Base-by-base conservation (phyloP, 805 yeast species). In the Phaffomyces opuntiae region DNA sequence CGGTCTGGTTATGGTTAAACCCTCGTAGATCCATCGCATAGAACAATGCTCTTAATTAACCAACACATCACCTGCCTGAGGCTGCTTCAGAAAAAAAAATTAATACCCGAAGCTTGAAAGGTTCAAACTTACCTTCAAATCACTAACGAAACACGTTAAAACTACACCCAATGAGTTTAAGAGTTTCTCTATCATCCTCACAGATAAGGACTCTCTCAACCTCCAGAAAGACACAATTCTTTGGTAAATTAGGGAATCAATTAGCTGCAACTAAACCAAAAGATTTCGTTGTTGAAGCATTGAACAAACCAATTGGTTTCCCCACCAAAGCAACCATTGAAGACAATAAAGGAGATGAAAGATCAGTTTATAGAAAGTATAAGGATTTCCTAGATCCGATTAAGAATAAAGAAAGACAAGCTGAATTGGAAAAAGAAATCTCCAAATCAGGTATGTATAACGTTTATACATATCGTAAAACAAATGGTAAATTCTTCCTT, bases 401-500 rank as follows among this genome's bases (percentile, higher is more conserved):
- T 8, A 73, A 74, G 59, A 71, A 77, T 45, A 60, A 65, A 33
- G 57, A 63, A 42, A 66, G 82, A 43, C 69, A 80, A 26, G 71
- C 69, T 44, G 78, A 74, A 48, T 63, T 84, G 50, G 82, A 81
- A 53, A 68, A 69, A 40, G 88, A 84, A 64, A 72, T 83, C 52
- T 75, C 82, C 25, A 77, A 75, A 52, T 80, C 87, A 26, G 81
- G 85, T n/a, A 73, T 80, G 73, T 75, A 78, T 51, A 83, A 81
- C 48, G 70, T 81, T 58, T 77, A 77, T 55, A 72, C 76, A 3
- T 82, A 78, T 58, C 70, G 82, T 41, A 83, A 82, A 54, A 86
- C 91, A 3, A 76, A 80, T 35, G 99, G 98, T 24, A 88, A 89
- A 65, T 72, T 90, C 51, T 93, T 89, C 68, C 68, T 74, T 16